Evolutionary conservation across 1,284 basidiomycete species (phyloP).

Genomic region (Ganoderma sinense): DNA sequence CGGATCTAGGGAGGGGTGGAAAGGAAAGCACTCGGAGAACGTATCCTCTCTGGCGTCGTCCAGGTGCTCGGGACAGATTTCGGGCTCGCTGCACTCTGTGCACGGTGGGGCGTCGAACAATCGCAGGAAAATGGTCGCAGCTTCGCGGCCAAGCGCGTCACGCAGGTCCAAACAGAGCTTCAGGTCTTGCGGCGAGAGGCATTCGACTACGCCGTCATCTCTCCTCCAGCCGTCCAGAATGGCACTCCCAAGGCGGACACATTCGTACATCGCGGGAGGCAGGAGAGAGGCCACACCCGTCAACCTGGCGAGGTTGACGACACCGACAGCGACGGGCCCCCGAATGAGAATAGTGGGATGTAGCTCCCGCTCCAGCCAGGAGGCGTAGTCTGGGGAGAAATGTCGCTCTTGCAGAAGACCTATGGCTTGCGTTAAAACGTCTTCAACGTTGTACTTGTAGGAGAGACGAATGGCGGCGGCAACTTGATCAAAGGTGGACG

Average conservation of each 20-base stretch:
- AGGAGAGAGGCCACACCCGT: constrained; percentile 6
- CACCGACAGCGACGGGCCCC: background rate
- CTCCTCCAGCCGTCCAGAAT: constrained; percentile 7
- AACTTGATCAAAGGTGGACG: background rate
- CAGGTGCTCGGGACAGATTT: background rate
- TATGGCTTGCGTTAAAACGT: background rate
- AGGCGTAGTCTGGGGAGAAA: background rate
- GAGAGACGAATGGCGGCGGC: constrained; percentile 14
- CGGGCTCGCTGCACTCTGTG: background rate
- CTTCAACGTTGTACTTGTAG: constrained; percentile 20
- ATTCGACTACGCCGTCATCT: constrained; percentile 9
- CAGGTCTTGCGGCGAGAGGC: constrained; percentile 10
- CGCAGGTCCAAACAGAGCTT: background rate
- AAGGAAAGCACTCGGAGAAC: background rate
- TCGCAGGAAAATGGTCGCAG: background rate
- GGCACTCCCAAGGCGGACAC: background rate
- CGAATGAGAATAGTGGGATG: constrained; percentile 4
- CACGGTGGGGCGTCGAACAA: background rate
- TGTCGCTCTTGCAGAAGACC: background rate
- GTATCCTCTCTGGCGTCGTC: background rate
- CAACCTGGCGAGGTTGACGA: constrained; percentile 19
- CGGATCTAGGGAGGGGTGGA: background rate
- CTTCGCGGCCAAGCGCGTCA: background rate
- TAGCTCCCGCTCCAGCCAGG: too few relatives aligned
- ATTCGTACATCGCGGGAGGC: constrained; percentile 2